Evolutionary conservation across 371 early-diverging fungal species (phyloP), one percentile per base, ranked within the genome.

Genomic region (Basidiobolus heterosporus): DNA sequence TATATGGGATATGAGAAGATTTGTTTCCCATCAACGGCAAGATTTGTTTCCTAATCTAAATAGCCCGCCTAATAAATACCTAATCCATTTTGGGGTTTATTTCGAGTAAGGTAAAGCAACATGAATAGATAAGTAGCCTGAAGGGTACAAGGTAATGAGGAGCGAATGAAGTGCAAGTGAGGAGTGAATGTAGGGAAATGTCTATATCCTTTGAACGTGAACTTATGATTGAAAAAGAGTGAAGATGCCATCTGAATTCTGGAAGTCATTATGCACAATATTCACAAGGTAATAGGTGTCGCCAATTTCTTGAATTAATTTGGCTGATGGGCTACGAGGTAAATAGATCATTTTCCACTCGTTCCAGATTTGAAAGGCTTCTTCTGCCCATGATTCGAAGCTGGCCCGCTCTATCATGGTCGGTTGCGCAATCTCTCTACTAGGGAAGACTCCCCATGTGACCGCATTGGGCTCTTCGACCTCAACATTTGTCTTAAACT

Each of bases 371-470:
- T 71, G 75, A 63, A 80, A 91, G 0, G 93, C 92, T 54, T 94
- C 94, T 30, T 80, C 74, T 56, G 73, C 59, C 94, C 94, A 96
- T 2, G 91, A 83, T 58, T 82, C 66, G 64, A 96, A 94, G 52
- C 79, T 82, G 37, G 72, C 78, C 48, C 73, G 66, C 50, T 92
- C 94, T 44, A 94, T 90, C 14, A 91, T 74, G 7, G 96, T 91
- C 1, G 93, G 86, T 57, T 96, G 93, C 44, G 91, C 75, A 46
- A 96, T 85, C 54, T 91, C 89, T 52, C 86, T 81, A 24, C 89
- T 91, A 3, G 93, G 91, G 60, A 96, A 95, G 18, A 93, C 92
- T 38, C 94, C 96, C 96, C 96, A 96, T 1, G 94, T 91, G 14
- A 96, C 82, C 1, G 89, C 90, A 50, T 87, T 90, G n/a, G 76